Conservation (phyloP, 2,329 filamentous ascomycete genomes). For the Capronia americana region DNA sequence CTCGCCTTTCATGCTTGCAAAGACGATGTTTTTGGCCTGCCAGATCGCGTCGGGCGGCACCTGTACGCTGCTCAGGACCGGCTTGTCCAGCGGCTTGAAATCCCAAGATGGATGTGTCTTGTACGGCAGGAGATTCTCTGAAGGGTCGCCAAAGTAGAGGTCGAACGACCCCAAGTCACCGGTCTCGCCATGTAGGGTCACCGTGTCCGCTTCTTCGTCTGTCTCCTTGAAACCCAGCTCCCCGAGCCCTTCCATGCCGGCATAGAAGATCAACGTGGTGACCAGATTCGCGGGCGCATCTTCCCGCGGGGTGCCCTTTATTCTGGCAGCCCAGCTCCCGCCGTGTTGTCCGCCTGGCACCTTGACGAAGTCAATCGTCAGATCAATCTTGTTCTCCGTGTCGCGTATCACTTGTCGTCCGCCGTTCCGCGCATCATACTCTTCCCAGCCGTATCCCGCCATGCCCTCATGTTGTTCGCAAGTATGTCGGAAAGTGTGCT, state of each 20-base stretch:
- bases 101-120: constrained; percentile 68
- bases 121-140: constrained; percentile 65
- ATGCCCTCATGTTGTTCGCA: constrained; percentile 96
- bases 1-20: constrained; percentile 67
- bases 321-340: constrained; percentile 88
- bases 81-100: constrained; percentile 75
- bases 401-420: constrained; percentile 92
- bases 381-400: constrained; percentile 82
- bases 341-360: constrained; percentile 83
- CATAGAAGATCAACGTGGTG: constrained; percentile 81
- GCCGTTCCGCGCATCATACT: constrained; percentile 87
- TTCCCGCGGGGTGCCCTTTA: constrained; percentile 78
- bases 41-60: constrained; percentile 74
- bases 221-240: constrained; percentile 66
- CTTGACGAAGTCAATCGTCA: constrained; percentile 94
- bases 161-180: constrained; percentile 78
- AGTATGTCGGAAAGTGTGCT: constrained; percentile 74
- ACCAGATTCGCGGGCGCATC: constrained; percentile 71
- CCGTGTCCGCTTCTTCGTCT: constrained; percentile 62
- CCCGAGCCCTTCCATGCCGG: constrained; percentile 77
- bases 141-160: constrained; percentile 76
- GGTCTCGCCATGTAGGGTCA: constrained; percentile 74
- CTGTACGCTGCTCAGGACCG: constrained; percentile 74
- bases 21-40: constrained; percentile 77
- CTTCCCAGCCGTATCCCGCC: constrained; percentile 96